Base-by-base conservation (phyloP, 2,329 filamentous ascomycete genomes). In the Aureobasidium subglaciale region DNA sequence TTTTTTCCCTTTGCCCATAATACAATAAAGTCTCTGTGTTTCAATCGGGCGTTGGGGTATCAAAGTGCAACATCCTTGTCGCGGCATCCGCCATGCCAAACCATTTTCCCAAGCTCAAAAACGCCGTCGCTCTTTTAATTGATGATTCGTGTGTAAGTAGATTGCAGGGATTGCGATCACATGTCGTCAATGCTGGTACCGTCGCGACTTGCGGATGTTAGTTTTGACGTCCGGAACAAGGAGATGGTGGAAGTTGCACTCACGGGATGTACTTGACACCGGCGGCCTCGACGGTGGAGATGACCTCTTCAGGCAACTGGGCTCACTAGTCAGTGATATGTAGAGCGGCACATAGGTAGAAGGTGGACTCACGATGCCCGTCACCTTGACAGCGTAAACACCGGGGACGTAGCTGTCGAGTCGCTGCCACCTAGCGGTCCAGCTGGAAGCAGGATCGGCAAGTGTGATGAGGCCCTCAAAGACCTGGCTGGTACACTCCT, bases 341-440 rank as follows among this genome's bases (percentile, higher is more conserved):
- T 22, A 6, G 42, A 22, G 2, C 30, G 8, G n/a, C 15, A 30
- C 7, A 34, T 34, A 15, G 24, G 13, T 13, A 8, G 29, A 30
- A 18, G 24, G 11, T n/a, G 8, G 1, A 72, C 78, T 71, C 62
- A 81, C 78, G 59, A 88, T 83, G 16, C 93, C 93, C 29, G 87
- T 90, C 22, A 99, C 93, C 75, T 97, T 96, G 56, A 90, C 88
- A 16, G 93, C 93, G 74, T 99, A 99, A 57, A 95, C 85, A 54
- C 93, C 93, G 15, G 84, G 82, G 52, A 93, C 86, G 70, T 95
- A 97, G 55, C 83, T 83, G 69, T 96, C 89, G 58, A 99, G 75
- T 8, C 93, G 83, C 78, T 97, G 90, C 87, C 91, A 97, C 68
- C 89, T 88, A n/a, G 92, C 91, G 46, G 97, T 89, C 93, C 93